These are phyloP conservation scores for Diophrys appendiculata DNA, from an alignment of 73 alveolate species.

Conservation along the genomic window DNA sequence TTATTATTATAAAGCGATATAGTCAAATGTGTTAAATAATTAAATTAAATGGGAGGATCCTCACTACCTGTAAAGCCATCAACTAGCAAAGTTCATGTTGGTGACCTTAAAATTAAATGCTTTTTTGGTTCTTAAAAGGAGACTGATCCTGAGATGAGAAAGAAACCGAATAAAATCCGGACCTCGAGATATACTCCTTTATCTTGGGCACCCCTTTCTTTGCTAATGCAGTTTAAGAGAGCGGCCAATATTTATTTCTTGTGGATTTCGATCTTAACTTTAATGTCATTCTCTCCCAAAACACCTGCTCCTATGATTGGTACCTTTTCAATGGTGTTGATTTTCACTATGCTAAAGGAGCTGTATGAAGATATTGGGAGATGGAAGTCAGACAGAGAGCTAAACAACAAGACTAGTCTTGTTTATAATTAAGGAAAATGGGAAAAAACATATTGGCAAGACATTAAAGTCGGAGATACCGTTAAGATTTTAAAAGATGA, in stretches of 20 bases:
- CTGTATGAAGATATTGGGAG: slow-evolving; percentile 68
- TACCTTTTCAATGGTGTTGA: slow-evolving; percentile 84
- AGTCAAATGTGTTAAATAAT: no score
- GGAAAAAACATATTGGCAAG: slow-evolving; percentile 16
- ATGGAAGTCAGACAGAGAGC: slow-evolving; percentile 7
- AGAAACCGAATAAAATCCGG: slow-evolving; percentile 8
- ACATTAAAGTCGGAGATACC: slow-evolving; percentile 31
- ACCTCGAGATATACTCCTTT: slow-evolving; percentile 64
- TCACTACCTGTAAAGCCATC: no score
- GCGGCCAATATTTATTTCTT: slow-evolving; percentile 84
- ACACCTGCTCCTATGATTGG: slow-evolving; percentile 70
- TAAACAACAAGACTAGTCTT: slow-evolving; percentile 4
- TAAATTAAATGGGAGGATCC: no score
- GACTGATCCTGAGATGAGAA: no score
- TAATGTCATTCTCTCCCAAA: slow-evolving; percentile 82
- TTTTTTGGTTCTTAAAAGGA: no score
- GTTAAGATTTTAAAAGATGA: slow-evolving; percentile 20
- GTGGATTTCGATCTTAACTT: slow-evolving; percentile 76
- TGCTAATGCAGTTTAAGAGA: slow-evolving; percentile 75
- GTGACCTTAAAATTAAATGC: no score
- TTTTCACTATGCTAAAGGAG: slow-evolving; percentile 95
- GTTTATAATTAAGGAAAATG: slow-evolving; percentile 9
- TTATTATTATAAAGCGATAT: no score
- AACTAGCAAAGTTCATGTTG: no score
- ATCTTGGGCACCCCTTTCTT: slow-evolving; percentile 87